phyloP scores from a whole-genome alignment of 495 filamentous ascomycete species.

The Cudoniella acicularis region DNA sequence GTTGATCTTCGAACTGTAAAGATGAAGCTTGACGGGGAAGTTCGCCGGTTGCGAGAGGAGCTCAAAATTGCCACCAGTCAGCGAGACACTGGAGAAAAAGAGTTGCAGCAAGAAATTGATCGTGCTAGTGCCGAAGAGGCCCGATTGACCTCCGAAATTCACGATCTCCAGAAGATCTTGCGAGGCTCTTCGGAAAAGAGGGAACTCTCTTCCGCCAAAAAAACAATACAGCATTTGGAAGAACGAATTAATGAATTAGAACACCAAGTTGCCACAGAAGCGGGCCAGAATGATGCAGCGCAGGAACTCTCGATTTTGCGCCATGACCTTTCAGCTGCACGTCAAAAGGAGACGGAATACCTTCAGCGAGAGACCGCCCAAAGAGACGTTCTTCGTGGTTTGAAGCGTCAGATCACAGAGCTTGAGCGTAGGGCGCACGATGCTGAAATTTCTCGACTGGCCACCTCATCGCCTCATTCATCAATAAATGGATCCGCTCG shows the following conservation, averaged over 20 bases:
- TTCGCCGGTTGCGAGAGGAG: constrained; percentile 56
- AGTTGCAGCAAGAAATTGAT: constrained; percentile 34
- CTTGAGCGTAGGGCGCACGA: constrained; percentile 45
- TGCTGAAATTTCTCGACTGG: constrained; percentile 33
- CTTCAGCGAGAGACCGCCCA: constrained; percentile 60
- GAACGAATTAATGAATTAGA: constrained; percentile 56
- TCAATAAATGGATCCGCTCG: constrained; percentile 43
- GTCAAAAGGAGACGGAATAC: constrained; percentile 59
- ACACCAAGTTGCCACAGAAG: constrained; percentile 28
- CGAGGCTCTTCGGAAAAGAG: constrained; percentile 35
- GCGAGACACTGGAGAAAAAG: constrained; percentile 39
- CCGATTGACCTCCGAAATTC: constrained; percentile 47
- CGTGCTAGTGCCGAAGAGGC: constrained; percentile 47
- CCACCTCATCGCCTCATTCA: constrained; percentile 18
- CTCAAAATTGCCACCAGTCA: constrained; percentile 46
- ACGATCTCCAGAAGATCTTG: constrained; percentile 44
- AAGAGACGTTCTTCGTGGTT: constrained; percentile 46
- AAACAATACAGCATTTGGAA: constrained; percentile 57
- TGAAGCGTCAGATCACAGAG: constrained; percentile 45
- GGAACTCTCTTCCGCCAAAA: constrained; percentile 34
- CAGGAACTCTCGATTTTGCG: constrained; percentile 57
- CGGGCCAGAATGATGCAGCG: constrained; percentile 36
- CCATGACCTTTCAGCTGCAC: constrained; percentile 56
- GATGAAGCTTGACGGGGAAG: constrained; percentile 55
- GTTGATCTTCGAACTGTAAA: constrained; percentile 57